Percentiles rank a stretch among this genome's conserved stretches.
Evolutionary conservation across 495 filamentous ascomycete species (phyloP).

Genomic region (Neurospora sp.): DNA sequence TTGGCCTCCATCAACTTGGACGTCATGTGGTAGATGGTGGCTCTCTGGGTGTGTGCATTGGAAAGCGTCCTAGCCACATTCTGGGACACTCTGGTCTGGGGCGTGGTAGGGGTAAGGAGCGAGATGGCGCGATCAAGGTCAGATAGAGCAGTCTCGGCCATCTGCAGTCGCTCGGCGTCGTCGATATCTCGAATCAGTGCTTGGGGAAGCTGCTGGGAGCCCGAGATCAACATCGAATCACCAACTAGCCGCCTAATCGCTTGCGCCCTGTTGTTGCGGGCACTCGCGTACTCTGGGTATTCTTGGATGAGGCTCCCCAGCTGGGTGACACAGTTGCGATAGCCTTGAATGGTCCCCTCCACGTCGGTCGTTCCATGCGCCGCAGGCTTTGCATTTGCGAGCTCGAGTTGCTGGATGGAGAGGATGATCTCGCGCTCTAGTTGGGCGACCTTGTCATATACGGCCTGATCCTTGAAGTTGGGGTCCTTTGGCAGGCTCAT

Average conservation of each 20-base stretch:
- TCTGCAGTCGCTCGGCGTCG: conserved; percentile 20
- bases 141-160: conserved; percentile 34
- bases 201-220: conserved; percentile 7
- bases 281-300: conserved; percentile 61
- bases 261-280: conserved; percentile 70
- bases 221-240: conserved; percentile 33
- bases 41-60: conserved; percentile 67
- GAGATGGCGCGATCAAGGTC: conserved; percentile 60
- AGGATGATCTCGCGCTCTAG: conserved; percentile 39
- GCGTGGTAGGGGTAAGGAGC: conserved; percentile 47
- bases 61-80: conserved; percentile 53
- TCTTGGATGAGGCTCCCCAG: conserved; percentile 46
- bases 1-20: conserved; percentile 36
- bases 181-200: conserved; percentile 22
- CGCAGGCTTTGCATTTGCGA: conserved; percentile 29
- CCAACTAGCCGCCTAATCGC: conserved; percentile 49
- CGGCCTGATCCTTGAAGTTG: conserved; percentile 30
- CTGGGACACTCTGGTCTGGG: conserved; percentile 44
- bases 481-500: conserved; percentile 51
- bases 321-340: conserved; percentile 28
- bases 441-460: conserved; percentile 28
- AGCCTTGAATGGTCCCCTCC: conserved; percentile 21
- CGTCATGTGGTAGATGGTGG: conserved; percentile 55
- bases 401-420: conserved; percentile 39
- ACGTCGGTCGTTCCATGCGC: conserved; percentile 12